Conservation (phyloP, 1,284 basidiomycete species). For the Ganoderma meredithae region DNA sequence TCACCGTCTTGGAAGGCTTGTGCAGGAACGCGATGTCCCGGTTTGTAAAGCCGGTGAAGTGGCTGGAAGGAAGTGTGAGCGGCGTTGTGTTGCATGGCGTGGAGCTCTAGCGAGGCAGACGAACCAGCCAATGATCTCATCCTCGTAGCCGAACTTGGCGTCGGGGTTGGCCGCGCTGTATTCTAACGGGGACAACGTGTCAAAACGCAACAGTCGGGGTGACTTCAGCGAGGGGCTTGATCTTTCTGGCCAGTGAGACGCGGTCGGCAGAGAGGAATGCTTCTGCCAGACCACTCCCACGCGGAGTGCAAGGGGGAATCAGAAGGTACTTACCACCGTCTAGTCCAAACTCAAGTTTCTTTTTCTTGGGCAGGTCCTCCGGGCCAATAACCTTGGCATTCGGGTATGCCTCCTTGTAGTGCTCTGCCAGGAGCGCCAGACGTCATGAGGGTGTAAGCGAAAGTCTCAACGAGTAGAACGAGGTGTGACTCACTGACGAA, state of each 20-base stretch:
- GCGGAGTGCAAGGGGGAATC: neutral
- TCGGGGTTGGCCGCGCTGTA: slow-evolving; percentile 28
- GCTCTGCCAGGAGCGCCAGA: slow-evolving; percentile 47
- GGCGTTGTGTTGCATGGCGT: neutral
- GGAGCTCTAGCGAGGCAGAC: slow-evolving; percentile 11
- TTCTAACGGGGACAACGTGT: neutral
- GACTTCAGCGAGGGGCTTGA: neutral
- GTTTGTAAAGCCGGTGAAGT: slow-evolving; percentile 84
- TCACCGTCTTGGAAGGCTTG: slow-evolving; percentile 75
- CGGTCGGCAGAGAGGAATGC: neutral
- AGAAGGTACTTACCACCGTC: slow-evolving; percentile 60
- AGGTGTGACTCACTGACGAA: slow-evolving; percentile 49
- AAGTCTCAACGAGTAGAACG: neutral
- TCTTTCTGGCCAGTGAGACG: neutral
- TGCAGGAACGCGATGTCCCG: slow-evolving; percentile 94
- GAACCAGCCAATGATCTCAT: slow-evolving; percentile 74
- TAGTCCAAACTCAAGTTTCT: slow-evolving; percentile 48
- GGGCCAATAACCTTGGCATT: slow-evolving; percentile 79
- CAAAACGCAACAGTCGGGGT: no score
- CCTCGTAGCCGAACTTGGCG: slow-evolving; percentile 77
- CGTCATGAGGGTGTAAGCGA: neutral
- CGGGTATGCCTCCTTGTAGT: slow-evolving; percentile 81
- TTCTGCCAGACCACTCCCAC: neutral
- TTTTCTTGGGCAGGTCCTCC: slow-evolving; percentile 54
- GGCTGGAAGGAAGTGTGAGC: slow-evolving; percentile 50